Conservation (phyloP, 2,329 filamentous ascomycete genomes). For the Penicillium sp. region DNA sequence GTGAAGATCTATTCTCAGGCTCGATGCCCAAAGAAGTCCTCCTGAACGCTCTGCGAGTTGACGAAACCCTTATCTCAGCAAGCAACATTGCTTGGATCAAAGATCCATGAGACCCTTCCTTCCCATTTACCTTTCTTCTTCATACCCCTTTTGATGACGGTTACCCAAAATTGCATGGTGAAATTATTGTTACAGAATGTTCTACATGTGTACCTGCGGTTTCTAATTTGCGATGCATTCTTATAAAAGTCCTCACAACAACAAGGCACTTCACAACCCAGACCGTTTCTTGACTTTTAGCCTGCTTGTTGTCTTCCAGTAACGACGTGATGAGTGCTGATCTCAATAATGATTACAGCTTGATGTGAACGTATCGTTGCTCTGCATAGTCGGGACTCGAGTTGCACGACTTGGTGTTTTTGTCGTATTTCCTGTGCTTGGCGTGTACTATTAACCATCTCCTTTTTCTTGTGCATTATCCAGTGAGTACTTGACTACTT, state of each 20-base stretch:
- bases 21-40: slow-evolving; percentile 29
- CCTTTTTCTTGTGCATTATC: slow-evolving; percentile 1
- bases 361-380: not conserved
- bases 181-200: slow-evolving; percentile 10
- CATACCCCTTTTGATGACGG: not conserved
- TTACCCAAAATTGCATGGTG: not conserved
- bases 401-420: not conserved
- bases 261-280: not conserved
- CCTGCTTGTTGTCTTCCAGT: not conserved
- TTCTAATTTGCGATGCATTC: not conserved
- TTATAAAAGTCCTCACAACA: not conserved
- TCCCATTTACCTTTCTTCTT: not conserved
- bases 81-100: slow-evolving; percentile 32
- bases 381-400: not conserved
- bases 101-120: slow-evolving; percentile 15
- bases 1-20: slow-evolving; percentile 50
- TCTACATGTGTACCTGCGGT: not conserved
- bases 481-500: not conserved
- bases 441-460: not conserved
- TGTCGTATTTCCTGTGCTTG: slow-evolving; percentile 6
- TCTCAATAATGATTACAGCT: not conserved
- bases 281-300: not conserved
- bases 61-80: slow-evolving; percentile 26
- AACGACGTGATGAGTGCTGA: slow-evolving; percentile 3
- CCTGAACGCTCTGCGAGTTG: slow-evolving; percentile 34